Base-by-base conservation (phyloP, 2,329 filamentous ascomycete species). In the Proliferodiscus dingleyae region DNA sequence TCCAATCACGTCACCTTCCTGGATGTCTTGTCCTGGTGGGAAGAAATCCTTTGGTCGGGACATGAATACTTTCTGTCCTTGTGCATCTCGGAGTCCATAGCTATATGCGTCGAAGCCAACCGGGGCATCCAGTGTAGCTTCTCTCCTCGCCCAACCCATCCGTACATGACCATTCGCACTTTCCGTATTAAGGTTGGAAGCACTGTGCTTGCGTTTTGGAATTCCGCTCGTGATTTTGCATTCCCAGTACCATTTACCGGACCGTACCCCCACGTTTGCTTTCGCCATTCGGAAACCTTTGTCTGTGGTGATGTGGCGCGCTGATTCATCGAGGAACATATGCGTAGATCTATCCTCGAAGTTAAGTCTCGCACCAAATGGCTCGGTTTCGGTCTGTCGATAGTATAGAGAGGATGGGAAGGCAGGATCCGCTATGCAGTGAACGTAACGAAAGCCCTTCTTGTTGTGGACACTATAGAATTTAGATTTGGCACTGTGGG, bases 241-340 rank as follows among this genome's bases (percentile, higher is more conserved):
- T 68, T 98, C 93, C 74, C 89, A 98, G 66, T 94, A 98, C 73
- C 88, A 89, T 24, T 87, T 80, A 1, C 93, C 93, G 66, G 97
- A 87, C 37, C 93, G 77, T 4, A 90, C 87, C 19, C 87, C 89
- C 0, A 97, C 85, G 59, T 98, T 98, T 10, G 88, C 89, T 30
- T 91, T 81, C 2, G 87, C 85, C 74, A 91, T 93, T 48, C 94
- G 80, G 75, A 93, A 96, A 7, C 93, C 90, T 66, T 95, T 95
- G 56, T 91, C 83, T 11, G 93, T 95, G 0, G 87, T 95, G 43
- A 96, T 80, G 39, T 89, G 81, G 16, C 77, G 79, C 6, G 84
- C 89, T 29, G 80, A 76, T 51, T 80, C 78, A 60, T 89, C 85
- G 61, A 96, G 89, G 61, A 85, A 86, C 64, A 96, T 87, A 63